Evolutionary conservation across 257 asterid species (phyloP).

Genomic region (Solanum arcanum): DNA sequence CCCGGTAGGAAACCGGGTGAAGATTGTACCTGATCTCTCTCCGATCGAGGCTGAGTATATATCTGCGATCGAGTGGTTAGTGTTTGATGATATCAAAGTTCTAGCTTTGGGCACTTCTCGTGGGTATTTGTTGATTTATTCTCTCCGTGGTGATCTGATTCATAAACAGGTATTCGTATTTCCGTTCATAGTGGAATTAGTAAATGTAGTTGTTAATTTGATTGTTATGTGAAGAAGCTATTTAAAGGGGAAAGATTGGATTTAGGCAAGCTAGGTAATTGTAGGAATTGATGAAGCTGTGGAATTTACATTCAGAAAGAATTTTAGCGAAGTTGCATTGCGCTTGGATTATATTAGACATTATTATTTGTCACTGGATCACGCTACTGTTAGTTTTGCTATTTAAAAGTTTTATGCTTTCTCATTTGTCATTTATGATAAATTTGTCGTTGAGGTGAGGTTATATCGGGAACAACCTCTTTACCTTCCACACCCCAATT

Average conservation of each 20-base stretch:
- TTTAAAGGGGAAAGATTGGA: not conserved
- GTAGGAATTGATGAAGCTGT: not conserved
- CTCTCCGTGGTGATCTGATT: constrained; percentile 63
- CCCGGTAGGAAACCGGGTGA: constrained; percentile 27
- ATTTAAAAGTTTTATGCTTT: not conserved
- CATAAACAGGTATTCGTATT: constrained; percentile 59
- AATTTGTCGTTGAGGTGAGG: not conserved
- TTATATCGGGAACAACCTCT: not conserved
- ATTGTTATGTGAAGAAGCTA: not conserved
- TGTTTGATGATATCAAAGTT: constrained; percentile 54
- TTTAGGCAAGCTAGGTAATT: not conserved
- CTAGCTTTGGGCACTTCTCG: constrained; percentile 80
- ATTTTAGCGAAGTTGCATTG: not conserved
- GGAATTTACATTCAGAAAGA: not conserved
- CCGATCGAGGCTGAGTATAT: constrained; percentile 73
- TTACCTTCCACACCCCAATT: not conserved
- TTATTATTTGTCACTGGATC: not conserved
- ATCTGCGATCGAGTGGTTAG: constrained; percentile 83
- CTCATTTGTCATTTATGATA: not conserved
- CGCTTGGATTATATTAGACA: not conserved
- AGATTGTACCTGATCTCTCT: constrained; percentile 69
- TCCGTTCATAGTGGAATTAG: not conserved
- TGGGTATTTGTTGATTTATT: constrained; percentile 64
- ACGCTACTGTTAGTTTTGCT: not conserved
- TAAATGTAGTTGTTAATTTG: not conserved